Evolutionary conservation across 352 stramenopile species (phyloP), one percentile per base, ranked within the genome.

Genomic region (Globisporangium cylindrosporum): DNA sequence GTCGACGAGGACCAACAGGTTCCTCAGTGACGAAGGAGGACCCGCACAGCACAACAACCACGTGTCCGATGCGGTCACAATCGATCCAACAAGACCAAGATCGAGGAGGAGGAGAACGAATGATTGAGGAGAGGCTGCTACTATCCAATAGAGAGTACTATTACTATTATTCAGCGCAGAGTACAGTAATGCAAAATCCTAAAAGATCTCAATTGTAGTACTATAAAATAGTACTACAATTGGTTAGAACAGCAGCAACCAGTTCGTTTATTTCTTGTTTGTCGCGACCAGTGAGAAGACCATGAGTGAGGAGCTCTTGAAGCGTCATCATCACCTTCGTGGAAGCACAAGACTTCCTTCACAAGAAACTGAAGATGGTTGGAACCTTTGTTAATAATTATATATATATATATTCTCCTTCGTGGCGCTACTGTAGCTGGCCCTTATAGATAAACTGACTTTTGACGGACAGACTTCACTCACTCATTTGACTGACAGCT

Each of bases 241-340:
- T 32, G 27, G 27, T 32, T 32, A 32, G 27, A 32, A 32, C 12
- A 66, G 64, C 32, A 78, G 55, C 55, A 74, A 24, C 4, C 58
- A 56, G 36, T 43, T 15, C 12, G 14, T 20, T 46, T 1, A 12
- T 20, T 46, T 46, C 38, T 15, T 10, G 7, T 43, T 15, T 46
- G 2, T 51, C 18, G 43, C 6, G 43, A 51, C 43, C 43, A 51
- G 43, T 51, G 43, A 51, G 43, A 22, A 22, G 43, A 51, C 14
- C 32, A 36, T 36, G 32, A 36, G 7, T 36, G 14, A 48, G 15
- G 15, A 48, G 41, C 41, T 51, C 43, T 4, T 51, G 43, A 51
- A 51, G 14, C 43, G 43, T 46, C 38, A 6, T 14, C 38, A 0
- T 10, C 8, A 36, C 8, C 32, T 10, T 12, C 10, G 18, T 46